phyloP scores from a whole-genome alignment of 495 filamentous ascomycete genomes.

The Trichocladium antarcticum region DNA sequence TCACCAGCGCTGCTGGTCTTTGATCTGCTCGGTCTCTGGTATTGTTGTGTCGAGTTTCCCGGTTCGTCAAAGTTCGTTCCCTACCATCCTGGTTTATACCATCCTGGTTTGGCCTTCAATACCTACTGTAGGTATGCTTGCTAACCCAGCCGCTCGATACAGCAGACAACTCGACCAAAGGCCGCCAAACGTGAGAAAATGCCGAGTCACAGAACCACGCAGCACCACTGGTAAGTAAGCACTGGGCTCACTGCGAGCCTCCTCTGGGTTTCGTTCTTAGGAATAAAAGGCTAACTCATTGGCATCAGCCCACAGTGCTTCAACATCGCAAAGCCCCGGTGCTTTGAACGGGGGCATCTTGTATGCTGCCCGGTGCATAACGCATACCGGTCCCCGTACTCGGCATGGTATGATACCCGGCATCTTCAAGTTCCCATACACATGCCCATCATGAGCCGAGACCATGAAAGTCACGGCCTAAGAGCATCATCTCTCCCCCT shows the following conservation, averaged over 20 bases:
- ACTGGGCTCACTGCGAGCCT: no score
- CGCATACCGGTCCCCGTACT: conserved; percentile 1
- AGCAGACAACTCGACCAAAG: background rate
- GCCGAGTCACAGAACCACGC: background rate
- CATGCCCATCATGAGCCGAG: no score
- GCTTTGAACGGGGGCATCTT: conserved; percentile 1
- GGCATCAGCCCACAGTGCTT: conserved; percentile 7
- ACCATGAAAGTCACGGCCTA: no score
- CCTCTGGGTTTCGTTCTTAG: no score
- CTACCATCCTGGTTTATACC: no score
- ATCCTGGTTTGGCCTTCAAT: no score
- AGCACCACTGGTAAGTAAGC: conserved; percentile 9
- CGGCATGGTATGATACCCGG: conserved; percentile 3
- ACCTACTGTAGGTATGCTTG: no score
- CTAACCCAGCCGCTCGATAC: no score
- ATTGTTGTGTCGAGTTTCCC: no score
- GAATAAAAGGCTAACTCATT: background rate
- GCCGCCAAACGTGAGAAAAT: background rate
- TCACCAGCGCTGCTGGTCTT: no score
- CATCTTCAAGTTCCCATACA: background rate
- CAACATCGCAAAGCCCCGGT: conserved; percentile 5
- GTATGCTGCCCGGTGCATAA: background rate
- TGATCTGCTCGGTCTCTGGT: no score
- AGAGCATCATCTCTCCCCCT: background rate
- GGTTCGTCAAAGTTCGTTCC: no score